Percentiles rank a stretch among this genome's conserved stretches.
Evolutionary conservation across 139 green algal genomes (phyloP).

Genomic region (Tetraselmis striata): DNA sequence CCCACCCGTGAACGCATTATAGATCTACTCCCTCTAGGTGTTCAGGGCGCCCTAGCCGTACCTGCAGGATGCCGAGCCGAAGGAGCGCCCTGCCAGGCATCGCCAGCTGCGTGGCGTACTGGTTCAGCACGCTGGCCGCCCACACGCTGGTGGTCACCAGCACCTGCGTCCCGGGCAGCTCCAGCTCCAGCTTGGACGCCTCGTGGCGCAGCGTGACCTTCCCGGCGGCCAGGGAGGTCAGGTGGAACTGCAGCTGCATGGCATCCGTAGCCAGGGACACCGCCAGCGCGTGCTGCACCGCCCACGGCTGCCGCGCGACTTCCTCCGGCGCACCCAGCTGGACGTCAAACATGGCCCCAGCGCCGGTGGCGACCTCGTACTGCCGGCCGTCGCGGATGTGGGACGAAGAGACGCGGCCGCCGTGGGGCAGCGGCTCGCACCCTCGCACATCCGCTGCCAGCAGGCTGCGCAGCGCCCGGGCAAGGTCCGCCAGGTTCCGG

Average conservation of each 20-base stretch:
- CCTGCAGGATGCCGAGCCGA: neutral
- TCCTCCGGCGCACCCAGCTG: neutral
- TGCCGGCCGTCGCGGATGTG: neutral
- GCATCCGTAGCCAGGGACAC: neutral
- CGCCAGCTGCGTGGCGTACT: neutral
- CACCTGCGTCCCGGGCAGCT: conserved; percentile 46
- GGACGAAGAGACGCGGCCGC: neutral
- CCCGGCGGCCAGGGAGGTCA: neutral
- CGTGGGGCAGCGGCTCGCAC: neutral
- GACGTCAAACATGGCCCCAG: neutral
- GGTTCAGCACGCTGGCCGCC: conserved; percentile 61
- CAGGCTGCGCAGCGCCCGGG: neutral
- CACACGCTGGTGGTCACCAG: conserved; percentile 71
- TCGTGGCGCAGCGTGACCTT: neutral
- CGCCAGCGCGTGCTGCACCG: neutral
- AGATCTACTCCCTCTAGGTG: too few species aligned
- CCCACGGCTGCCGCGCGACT: neutral
- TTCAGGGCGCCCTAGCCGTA: too few species aligned
- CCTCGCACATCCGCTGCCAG: neutral
- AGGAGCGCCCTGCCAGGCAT: neutral
- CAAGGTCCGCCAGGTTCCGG: neutral
- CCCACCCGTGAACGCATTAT: too few species aligned
- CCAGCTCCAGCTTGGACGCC: neutral
- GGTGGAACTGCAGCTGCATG: neutral
- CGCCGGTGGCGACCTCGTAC: neutral